Evolutionary conservation across 306 rosid genomes (phyloP), one percentile per base, ranked within the genome.

Genomic region (Erythrophleum fordii): DNA sequence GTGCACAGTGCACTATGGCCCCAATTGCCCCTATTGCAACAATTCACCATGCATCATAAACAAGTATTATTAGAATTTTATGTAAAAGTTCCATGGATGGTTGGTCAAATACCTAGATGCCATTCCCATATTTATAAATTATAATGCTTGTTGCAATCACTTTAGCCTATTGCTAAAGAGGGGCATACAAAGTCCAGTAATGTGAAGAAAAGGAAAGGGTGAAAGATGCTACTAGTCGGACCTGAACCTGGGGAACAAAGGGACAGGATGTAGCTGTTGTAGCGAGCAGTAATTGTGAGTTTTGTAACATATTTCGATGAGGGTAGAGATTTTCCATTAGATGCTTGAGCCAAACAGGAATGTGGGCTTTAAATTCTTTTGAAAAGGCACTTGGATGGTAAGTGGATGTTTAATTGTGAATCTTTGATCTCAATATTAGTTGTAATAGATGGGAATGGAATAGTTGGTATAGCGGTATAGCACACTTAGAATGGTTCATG

Each of bases 61-160:
- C 71, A 65, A 35, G 12, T 7, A 64, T 16, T 60, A 55, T 28
- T 37, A 0, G 14, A n/a, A 42, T 4, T 35, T 11, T 13, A n/a
- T 66, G 34, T 20, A 22, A 42, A 61, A 48, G 67, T 14, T 53
- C 23, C 51, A 18, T 66, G 59, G 60, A 35, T 73, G 17, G 3
- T 53, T 20, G 4, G 72, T 37, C 72, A 39, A 11, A 67, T 20
- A 20, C 48, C 9, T 20, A 26, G 22, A 52, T n/a, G 31, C 51
- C 34, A 42, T 72, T 64, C 56, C 52, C 56, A 42, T 53, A 42
- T 49, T 35, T 9, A 46, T 46, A 46, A 46, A 46, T 46, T 53
- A 34, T 26, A 73, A 6, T 55, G 42, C 53, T 81, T 31, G 25
- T 45, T 56, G 72, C 37, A 20, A 23, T 83, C 25, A 45, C 51